Evolutionary conservation across 164 flowering plant species (phyloP).

Genomic region (Houttuynia cordata): DNA sequence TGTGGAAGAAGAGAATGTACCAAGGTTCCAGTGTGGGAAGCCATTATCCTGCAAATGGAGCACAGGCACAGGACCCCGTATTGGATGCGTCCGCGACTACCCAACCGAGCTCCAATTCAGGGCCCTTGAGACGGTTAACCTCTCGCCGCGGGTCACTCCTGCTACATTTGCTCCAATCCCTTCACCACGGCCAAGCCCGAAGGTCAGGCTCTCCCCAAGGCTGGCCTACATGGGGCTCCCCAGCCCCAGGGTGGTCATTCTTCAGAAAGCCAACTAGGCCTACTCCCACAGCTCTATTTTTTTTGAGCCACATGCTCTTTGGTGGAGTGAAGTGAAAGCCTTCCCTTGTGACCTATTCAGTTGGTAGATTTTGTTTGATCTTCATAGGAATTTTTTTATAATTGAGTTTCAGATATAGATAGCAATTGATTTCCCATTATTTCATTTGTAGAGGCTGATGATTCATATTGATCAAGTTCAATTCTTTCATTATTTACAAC

Average conservation of each 20-base stretch:
- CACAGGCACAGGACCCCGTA: slow-evolving; percentile 71
- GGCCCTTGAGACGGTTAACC: slow-evolving; percentile 71
- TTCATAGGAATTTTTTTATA: too few species aligned
- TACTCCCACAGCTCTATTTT: neutral
- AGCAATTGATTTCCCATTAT: too few species aligned
- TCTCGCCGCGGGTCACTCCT: slow-evolving; percentile 41
- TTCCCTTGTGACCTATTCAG: too few species aligned
- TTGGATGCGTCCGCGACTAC: slow-evolving; percentile 78
- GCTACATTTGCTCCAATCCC: slow-evolving; percentile 47
- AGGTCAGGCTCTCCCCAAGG: slow-evolving; percentile 63
- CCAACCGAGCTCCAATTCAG: slow-evolving; percentile 52
- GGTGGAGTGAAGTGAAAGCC: neutral
- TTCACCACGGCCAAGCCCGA: slow-evolving; percentile 73
- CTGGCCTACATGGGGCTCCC: slow-evolving; percentile 73
- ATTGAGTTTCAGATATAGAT: neutral
- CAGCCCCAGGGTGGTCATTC: slow-evolving; percentile 35
- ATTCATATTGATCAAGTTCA: neutral
- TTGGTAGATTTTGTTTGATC: too few species aligned
- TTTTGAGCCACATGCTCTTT: neutral
- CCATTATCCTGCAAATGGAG: slow-evolving; percentile 70
- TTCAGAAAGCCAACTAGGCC: slow-evolving; percentile 1
- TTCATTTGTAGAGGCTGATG: neutral
- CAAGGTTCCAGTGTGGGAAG: slow-evolving; percentile 23
- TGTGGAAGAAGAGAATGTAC: slow-evolving; percentile 10
- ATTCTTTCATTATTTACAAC: neutral